Base-by-base conservation (phyloP, 495 filamentous ascomycete species). In the Terfezia boudieri region DNA sequence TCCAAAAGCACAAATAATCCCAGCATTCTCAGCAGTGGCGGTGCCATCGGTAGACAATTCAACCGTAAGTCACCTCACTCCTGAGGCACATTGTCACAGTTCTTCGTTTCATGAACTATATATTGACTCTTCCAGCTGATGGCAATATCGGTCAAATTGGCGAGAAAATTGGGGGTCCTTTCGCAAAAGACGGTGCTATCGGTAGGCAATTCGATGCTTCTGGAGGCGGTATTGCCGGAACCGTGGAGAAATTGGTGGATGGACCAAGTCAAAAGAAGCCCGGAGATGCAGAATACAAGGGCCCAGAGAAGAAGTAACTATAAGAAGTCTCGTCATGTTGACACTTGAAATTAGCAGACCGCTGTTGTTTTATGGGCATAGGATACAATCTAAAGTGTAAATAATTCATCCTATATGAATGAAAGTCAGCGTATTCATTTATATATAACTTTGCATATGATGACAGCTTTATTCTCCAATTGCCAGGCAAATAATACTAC, bases 81-180 rank as follows among this genome's bases (percentile, higher is more conserved):
- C 49, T 52, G 10, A 32, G 1, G 6, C 14, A 17, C 1, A 14
- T 36, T 36, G 8, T 2, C 52, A 7, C 10, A 7, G 14, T 36
- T 17, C 14, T 53, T 36, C 35, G 17, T n/a, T 35, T 3, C 50
- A 22, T 11, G 17, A 14, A 14, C 50, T 22, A 23, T 49, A 7
- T n/a, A 5, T 8, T 23, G 14, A 16, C 7, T 49, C 32, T 16
- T 8, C 10, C 16, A 63, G 61, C 71, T 11, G 68, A 76, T 12
- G 74, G 77, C 23, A 64, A 67, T 0, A 67, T 79, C 37, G 73
- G 76, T 14, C 68, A 72, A 36, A 68, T 67, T 7, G 73, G 70
- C 7, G 66, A 79, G 52, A 69, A 63, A 37, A 55, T 79, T 8
- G 74, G 76, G n/a, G 77, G 76, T 0, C 74, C 74, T 0, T 65